Evolutionary conservation across 768 basidiomycete species (phyloP).

Genomic region (Tricholoma terreum): DNA sequence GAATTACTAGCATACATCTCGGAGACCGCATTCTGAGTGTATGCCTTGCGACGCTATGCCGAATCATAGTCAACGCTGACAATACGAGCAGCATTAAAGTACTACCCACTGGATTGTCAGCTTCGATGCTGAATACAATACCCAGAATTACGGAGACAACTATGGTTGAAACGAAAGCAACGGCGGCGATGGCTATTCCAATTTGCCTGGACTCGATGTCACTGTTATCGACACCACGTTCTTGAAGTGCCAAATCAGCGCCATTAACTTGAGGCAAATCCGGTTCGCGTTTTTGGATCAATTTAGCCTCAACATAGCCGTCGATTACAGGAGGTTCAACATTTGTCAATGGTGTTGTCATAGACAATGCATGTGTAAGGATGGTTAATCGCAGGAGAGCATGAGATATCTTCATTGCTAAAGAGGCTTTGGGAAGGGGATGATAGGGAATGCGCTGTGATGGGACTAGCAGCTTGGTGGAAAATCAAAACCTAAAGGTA

Average conservation of each 20-base stretch:
- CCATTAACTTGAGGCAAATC: not conserved
- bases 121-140: not conserved
- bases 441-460: not conserved
- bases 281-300: not conserved
- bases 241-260: not conserved
- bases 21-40: not conserved
- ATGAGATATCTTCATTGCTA: not conserved
- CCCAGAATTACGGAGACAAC: not conserved
- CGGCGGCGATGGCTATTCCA: not conserved
- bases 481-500: too few relatives aligned
- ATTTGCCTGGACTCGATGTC: not conserved
- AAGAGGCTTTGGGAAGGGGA: not conserved
- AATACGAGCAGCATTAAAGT: not conserved
- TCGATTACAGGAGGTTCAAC: not conserved
- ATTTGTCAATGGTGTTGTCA: not conserved
- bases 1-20: not conserved
- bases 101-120: not conserved
- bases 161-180: not conserved
- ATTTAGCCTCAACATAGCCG: not conserved
- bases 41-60: not conserved
- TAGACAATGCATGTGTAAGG: not conserved
- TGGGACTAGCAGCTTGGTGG: not conserved
- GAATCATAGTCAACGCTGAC: not conserved
- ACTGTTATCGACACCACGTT: not conserved
- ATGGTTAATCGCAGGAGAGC: not conserved